Conservation (phyloP, 768 basidiomycete species). For the Holtermannia corniformis region DNA sequence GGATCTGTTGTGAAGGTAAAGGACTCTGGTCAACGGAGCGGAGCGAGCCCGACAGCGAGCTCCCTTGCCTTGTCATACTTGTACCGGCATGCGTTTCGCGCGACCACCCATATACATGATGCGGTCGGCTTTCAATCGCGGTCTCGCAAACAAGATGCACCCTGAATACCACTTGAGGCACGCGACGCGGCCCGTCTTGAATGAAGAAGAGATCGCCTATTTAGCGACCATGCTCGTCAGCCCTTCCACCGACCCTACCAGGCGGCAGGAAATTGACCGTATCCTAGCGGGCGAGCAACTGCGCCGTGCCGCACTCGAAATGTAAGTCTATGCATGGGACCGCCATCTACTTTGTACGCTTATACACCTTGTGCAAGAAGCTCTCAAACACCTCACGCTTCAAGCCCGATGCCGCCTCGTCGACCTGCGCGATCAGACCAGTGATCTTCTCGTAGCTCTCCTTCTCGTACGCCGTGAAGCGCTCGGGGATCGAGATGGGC, state of each 20-base stretch:
- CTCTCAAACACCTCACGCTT: constrained; percentile 65
- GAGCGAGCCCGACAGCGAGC: no score
- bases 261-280: neutral
- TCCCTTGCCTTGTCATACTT: no score
- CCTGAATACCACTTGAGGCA: no score
- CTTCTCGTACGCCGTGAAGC: constrained; percentile 73
- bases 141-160: no score
- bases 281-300: neutral
- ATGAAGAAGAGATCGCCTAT: neutral
- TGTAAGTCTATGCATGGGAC: neutral
- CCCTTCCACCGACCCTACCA: neutral
- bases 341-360: constrained; percentile 47
- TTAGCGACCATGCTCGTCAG: neutral
- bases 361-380: constrained; percentile 81
- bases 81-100: no score
- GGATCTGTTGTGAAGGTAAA: no score
- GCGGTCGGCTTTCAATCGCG: no score
- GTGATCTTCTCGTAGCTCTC: constrained; percentile 58
- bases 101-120: no score
- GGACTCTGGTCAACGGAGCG: no score
- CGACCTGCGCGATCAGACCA: constrained; percentile 60
- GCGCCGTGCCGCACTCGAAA: no score
- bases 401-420: constrained; percentile 51
- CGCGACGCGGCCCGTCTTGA: no score
- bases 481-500: constrained; percentile 51